Base-by-base conservation (phyloP, 805 yeast species). In the Nakazawaea ernobii region DNA sequence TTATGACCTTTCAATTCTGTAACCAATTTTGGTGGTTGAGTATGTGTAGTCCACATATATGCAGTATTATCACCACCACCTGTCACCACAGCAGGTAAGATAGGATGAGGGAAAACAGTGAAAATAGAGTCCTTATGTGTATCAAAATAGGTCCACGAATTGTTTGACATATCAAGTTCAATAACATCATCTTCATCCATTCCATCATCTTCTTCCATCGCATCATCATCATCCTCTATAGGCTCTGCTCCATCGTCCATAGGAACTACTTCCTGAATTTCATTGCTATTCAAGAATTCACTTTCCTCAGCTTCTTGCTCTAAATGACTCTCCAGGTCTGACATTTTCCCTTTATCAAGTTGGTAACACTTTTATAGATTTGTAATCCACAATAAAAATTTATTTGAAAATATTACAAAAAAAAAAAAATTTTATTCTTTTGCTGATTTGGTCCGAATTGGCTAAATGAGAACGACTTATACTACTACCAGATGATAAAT, bases 41-140 rank as follows among this genome's bases (percentile, higher is more conserved):
- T 74, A 64, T 89, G 95, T 1, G 95, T 84, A 4, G 97, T 89
- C 98, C 98, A 94, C 57, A 94, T 62, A 61, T 80, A 87, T 1
- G 91, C 97, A 26, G 79, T 71, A 63, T 92, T 83, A 64, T 94
- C 99, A 50, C 96, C 98, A 37, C 97, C 98, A 29, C 99, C 99
- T 20, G 92, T 77, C n/a, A 83, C 84, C 8, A 87, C 94, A 63
- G 84, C 65, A 14, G 97, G 97, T 50, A 90, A 71, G 6, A 73
- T 73, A 35, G 97, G 97, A 62, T 94, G 97, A 6, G 82, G 69
- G 43, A 86, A 79, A n/a, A 94, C 73, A 11, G 86, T 73, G 66
- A 86, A 92, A 3, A 92, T 78, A 2, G 97, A 88, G 65, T 94
- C 99, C 47, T 77, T 74, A 61, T 94, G 99, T 55, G 77, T 75